Percentiles rank a stretch among this genome's conserved stretches.
Evolutionary conservation across 2,329 filamentous ascomycete genomes (phyloP).

Genomic region (Colletotrichum liriopes): DNA sequence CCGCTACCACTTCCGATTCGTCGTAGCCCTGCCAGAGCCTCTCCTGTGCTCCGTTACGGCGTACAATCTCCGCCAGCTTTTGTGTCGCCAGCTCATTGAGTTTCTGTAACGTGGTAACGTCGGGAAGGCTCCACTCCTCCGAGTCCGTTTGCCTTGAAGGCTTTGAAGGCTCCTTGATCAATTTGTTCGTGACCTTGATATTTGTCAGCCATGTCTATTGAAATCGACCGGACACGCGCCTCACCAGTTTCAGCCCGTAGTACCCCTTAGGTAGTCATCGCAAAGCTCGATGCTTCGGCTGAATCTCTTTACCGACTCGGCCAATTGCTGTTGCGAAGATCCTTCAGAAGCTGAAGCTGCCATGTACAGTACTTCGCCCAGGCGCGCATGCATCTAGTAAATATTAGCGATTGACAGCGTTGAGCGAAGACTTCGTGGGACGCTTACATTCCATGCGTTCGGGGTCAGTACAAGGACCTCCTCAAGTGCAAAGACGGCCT

Average conservation of each 20-base stretch:
- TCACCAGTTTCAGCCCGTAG: slow-evolving; percentile 88
- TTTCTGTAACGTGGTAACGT: slow-evolving; percentile 72
- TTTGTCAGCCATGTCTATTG: slow-evolving; percentile 1
- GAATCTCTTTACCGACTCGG: slow-evolving; percentile 86
- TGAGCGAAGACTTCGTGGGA: not conserved
- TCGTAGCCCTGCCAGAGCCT: slow-evolving; percentile 82
- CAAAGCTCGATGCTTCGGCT: slow-evolving; percentile 94
- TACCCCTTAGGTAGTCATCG: slow-evolving; percentile 91
- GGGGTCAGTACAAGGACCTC: slow-evolving; percentile 90
- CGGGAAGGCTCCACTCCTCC: slow-evolving; percentile 69
- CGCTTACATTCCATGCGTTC: slow-evolving; percentile 93
- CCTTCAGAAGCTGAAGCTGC: slow-evolving; percentile 66
- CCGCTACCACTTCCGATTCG: slow-evolving; percentile 79
- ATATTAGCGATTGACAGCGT: slow-evolving; percentile 5
- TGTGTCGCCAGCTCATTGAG: slow-evolving; percentile 81
- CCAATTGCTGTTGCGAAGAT: slow-evolving; percentile 68
- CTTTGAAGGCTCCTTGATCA: slow-evolving; percentile 63
- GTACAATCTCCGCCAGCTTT: slow-evolving; percentile 84
- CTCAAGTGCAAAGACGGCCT: slow-evolving; percentile 90
- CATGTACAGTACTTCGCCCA: slow-evolving; percentile 88
- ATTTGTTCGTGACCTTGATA: slow-evolving; percentile 64
- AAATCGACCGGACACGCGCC: slow-evolving; percentile 45
- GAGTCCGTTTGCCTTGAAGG: slow-evolving; percentile 62
- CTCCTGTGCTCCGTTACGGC: slow-evolving; percentile 72
- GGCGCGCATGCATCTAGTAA: slow-evolving; percentile 84